phyloP scores from a whole-genome alignment of 768 basidiomycete genomes.

The Cystobasidium onofrii region DNA sequence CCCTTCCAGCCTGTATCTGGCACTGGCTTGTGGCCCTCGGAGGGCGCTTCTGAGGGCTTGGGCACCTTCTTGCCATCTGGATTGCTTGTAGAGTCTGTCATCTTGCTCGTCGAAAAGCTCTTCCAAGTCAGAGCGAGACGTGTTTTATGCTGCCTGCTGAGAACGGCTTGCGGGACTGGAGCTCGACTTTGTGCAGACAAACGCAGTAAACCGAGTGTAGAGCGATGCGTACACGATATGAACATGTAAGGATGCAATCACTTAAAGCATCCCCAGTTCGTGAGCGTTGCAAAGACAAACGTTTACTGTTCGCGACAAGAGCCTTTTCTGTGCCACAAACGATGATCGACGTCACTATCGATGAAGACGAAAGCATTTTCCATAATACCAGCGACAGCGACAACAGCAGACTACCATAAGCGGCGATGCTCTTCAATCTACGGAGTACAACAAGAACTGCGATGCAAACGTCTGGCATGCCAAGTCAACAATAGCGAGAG shows the following conservation, averaged over 20 bases:
- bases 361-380: too few species aligned
- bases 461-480: too few species aligned
- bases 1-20: constrained; percentile 29
- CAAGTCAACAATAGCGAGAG: too few species aligned
- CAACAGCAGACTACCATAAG: neutral
- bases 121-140: neutral
- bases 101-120: neutral
- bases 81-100: constrained; percentile 9
- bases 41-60: neutral
- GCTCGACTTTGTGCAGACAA: neutral
- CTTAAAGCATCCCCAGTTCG: too few species aligned
- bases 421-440: neutral
- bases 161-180: neutral
- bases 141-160: neutral
- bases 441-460: too few species aligned
- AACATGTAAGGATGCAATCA: neutral
- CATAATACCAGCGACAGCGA: too few species aligned
- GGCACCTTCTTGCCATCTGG: constrained; percentile 14
- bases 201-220: too few species aligned
- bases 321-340: too few species aligned
- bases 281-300: too few species aligned
- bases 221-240: neutral
- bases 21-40: constrained; percentile 15
- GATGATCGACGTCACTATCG: too few species aligned
- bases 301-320: too few species aligned